Conservation (phyloP, 2,329 filamentous ascomycete genomes). For the Coniochaeta prunicola region DNA sequence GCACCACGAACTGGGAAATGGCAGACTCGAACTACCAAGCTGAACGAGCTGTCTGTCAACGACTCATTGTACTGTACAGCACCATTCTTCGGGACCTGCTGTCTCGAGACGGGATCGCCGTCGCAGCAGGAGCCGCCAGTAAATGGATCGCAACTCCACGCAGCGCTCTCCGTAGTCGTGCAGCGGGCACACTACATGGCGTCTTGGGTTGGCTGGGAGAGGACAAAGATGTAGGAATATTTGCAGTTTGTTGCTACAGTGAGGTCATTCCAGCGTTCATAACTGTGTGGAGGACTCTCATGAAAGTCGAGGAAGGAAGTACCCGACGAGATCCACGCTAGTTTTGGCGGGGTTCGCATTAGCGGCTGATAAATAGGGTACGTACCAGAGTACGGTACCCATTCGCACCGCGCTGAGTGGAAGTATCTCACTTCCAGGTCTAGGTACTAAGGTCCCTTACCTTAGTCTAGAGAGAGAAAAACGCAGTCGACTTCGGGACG, state of each 20-base stretch:
- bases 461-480: no score
- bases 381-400: neutral
- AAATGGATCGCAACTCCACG: neutral
- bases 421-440: no score
- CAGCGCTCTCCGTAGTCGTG: neutral
- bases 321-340: conserved; percentile 5
- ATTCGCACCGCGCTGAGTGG: no score
- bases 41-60: neutral
- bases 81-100: neutral
- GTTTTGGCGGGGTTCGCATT: conserved; percentile 11
- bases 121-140: neutral
- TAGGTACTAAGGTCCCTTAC: no score
- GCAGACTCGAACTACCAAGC: neutral
- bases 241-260: conserved; percentile 3
- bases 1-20: neutral
- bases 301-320: conserved; percentile 2
- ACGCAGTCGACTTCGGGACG: no score
- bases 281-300: neutral
- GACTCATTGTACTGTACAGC: neutral
- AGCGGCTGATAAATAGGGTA: conserved; percentile 11
- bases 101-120: neutral
- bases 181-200: neutral
- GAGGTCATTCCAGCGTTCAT: neutral
- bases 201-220: neutral
- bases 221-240: neutral